Percentiles rank a stretch among this genome's conserved stretches.
Evolutionary conservation across 441 rosid genomes (phyloP).

Genomic region (Euphorbia neoarborescens): DNA sequence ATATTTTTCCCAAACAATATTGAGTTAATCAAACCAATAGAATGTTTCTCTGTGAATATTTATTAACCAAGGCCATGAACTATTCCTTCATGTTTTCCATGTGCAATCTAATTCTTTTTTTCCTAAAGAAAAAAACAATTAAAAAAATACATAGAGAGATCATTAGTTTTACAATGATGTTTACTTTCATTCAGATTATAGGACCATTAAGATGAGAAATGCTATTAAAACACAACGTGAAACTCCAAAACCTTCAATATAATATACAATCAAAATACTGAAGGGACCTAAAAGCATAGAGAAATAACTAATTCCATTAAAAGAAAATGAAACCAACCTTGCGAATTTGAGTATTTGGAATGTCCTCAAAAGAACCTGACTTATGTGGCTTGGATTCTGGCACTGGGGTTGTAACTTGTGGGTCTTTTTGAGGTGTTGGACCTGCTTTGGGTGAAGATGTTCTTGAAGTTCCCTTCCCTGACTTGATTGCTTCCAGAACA

Average conservation of each 20-base stretch:
- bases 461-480: constrained; percentile 52
- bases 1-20: neutral
- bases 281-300: neutral
- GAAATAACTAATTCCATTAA: neutral
- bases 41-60: neutral
- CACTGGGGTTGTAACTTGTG: constrained; percentile 32
- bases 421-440: constrained; percentile 32
- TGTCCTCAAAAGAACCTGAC: constrained; percentile 63
- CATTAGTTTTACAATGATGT: neutral
- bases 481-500: constrained; percentile 67
- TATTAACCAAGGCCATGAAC: neutral
- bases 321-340: constrained; percentile 45
- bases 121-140: too few relatives aligned
- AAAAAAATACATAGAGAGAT: neutral
- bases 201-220: neutral
- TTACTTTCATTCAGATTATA: neutral
- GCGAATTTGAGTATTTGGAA: constrained; percentile 93
- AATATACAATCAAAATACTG: neutral
- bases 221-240: neutral
- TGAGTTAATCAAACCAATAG: too few relatives aligned
- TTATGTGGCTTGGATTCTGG: constrained; percentile 37
- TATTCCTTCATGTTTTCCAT: neutral
- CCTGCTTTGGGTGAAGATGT: constrained; percentile 34
- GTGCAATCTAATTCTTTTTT: neutral
- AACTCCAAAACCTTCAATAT: neutral